Conservation (phyloP, 768 basidiomycete genomes). For the Lanmaoa rubissima region DNA sequence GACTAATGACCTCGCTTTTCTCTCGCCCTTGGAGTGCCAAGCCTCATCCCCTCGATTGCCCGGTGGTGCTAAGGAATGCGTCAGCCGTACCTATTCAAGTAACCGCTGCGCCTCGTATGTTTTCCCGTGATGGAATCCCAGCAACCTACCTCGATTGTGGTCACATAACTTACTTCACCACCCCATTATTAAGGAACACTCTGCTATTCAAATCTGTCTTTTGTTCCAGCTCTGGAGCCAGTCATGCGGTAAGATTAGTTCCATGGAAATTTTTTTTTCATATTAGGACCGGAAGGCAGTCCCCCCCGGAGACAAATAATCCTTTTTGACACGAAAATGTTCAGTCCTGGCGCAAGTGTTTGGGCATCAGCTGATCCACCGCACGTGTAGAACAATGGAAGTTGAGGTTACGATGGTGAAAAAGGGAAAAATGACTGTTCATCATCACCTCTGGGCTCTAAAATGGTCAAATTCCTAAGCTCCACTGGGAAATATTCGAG, state of each 20-base stretch:
- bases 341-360: constrained; percentile 21
- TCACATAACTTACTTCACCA: constrained; percentile 22
- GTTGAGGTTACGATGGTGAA: constrained; percentile 24
- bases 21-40: constrained; percentile 23
- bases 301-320: constrained; percentile 27
- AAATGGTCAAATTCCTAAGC: constrained; percentile 24
- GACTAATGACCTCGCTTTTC: constrained; percentile 29
- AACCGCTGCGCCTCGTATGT: constrained; percentile 28
- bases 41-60: constrained; percentile 17
- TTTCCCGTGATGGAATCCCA: constrained; percentile 26
- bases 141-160: constrained; percentile 26
- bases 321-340: constrained; percentile 15
- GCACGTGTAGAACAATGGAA: constrained; percentile 35
- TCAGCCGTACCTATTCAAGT: constrained; percentile 18
- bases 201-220: constrained; percentile 22
- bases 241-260: constrained; percentile 20
- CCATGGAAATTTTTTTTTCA: constrained; percentile 32
- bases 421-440: constrained; percentile 20
- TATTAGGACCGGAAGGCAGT: constrained; percentile 22
- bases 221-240: constrained; percentile 22
- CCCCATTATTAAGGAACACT: constrained; percentile 33
- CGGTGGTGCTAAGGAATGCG: constrained; percentile 11
- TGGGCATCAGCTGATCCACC: constrained; percentile 25
- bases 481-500: constrained; percentile 22
- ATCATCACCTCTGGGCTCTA: constrained; percentile 15